Conservation (phyloP, 352 stramenopile species). For the Saprolegnia parasitica region DNA sequence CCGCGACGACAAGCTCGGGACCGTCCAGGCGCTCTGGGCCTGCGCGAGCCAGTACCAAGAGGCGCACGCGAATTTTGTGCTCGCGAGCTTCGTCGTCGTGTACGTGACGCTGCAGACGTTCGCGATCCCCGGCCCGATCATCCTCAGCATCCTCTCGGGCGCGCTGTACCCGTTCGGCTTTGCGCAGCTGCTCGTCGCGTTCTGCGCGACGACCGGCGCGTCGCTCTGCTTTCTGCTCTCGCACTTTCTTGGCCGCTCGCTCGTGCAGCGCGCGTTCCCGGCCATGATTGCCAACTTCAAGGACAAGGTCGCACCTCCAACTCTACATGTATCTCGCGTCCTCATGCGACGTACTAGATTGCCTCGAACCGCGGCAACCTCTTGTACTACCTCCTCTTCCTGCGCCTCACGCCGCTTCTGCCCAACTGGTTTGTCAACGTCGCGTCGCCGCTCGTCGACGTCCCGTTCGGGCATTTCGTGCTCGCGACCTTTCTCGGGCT, state of each 20-base stretch:
- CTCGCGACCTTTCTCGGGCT: conserved; percentile 73
- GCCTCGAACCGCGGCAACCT: conserved; percentile 76
- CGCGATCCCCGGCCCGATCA: conserved; percentile 81
- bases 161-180: conserved; percentile 81
- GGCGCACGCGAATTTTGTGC: conserved; percentile 63
- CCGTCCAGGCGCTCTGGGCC: conserved; percentile 65
- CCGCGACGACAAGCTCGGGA: conserved; percentile 82
- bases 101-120: conserved; percentile 86
- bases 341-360: conserved; percentile 38
- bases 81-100: conserved; percentile 77
- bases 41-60: conserved; percentile 76
- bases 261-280: conserved; percentile 64
- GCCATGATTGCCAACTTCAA: conserved; percentile 78
- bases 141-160: conserved; percentile 82
- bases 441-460: conserved; percentile 73
- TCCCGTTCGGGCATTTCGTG: conserved; percentile 84
- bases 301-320: conserved; percentile 42
- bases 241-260: conserved; percentile 69
- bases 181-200: conserved; percentile 73
- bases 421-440: conserved; percentile 91
- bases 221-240: conserved; percentile 83
- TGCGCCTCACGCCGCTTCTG: conserved; percentile 80
- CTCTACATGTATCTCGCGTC: background rate
- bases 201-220: conserved; percentile 74
- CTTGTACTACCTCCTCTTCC: conserved; percentile 88